Conservation (phyloP, 768 basidiomycete species). For the Xerocomus spinulosus region DNA sequence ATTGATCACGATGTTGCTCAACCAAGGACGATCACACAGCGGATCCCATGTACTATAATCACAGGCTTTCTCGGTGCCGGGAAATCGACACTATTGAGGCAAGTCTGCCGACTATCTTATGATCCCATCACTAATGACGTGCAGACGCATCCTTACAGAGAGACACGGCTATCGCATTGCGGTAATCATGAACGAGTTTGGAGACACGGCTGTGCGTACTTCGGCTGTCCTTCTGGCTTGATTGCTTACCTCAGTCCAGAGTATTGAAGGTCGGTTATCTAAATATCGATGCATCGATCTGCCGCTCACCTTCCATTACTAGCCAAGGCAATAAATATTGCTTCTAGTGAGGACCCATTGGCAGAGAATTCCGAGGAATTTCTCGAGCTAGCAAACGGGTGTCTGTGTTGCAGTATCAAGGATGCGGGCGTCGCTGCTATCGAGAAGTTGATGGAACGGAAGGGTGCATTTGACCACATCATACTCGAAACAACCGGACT, state of each 20-base stretch:
- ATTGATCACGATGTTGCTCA: slow-evolving; percentile 24
- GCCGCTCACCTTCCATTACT: slow-evolving; percentile 6
- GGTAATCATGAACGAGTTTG: slow-evolving; percentile 98
- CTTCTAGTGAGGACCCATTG: slow-evolving; percentile 57
- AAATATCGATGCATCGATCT: not conserved
- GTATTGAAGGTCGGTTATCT: slow-evolving; percentile 75
- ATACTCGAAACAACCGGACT: slow-evolving; percentile 93
- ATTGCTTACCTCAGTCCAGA: slow-evolving; percentile 42
- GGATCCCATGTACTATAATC: slow-evolving; percentile 88
- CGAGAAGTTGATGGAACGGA: slow-evolving; percentile 82
- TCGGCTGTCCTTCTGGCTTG: slow-evolving; percentile 3
- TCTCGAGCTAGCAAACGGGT: slow-evolving; percentile 92
- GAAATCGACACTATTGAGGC: slow-evolving; percentile 90
- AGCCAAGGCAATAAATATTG: slow-evolving; percentile 86
- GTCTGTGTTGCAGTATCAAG: slow-evolving; percentile 97
- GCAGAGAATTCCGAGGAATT: slow-evolving; percentile 75
- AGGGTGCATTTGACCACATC: slow-evolving; percentile 92
- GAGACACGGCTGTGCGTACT: slow-evolving; percentile 78
- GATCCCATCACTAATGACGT: not conserved
- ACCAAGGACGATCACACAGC: slow-evolving; percentile 11
- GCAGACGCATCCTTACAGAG: slow-evolving; percentile 83
- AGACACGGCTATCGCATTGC: slow-evolving; percentile 94
- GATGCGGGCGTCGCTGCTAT: slow-evolving; percentile 92
- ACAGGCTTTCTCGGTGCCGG: slow-evolving; percentile 94
- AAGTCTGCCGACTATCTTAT: not conserved